These are phyloP conservation scores for Colletotrichum sp. DNA, from an alignment of 2,329 filamentous ascomycete genomes.

Conservation along the genomic window DNA sequence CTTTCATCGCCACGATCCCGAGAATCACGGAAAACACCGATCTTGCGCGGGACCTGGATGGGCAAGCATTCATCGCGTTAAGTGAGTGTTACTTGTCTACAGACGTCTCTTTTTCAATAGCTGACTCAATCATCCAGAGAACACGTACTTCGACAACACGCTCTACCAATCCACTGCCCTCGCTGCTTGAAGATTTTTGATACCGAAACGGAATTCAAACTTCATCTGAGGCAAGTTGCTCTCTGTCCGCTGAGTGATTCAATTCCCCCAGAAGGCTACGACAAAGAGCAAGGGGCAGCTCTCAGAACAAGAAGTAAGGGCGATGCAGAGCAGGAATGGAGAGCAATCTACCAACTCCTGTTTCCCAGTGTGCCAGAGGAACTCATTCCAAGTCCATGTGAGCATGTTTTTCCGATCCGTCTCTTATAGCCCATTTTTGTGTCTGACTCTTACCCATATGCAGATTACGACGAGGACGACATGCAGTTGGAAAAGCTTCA, in stretches of 20 bases:
- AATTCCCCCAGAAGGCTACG: background rate
- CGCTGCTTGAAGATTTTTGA: background rate
- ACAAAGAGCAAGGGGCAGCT: background rate
- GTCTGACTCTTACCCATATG: no score
- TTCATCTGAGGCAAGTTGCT: no score
- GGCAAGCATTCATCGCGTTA: background rate
- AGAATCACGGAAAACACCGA: no score
- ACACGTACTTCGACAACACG: background rate
- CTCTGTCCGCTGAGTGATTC: background rate
- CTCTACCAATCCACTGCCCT: background rate
- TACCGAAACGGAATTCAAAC: accelerated
- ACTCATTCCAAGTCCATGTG: background rate
- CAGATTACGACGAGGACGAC: background rate
- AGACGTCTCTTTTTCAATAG: no score
- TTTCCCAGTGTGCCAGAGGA: background rate
- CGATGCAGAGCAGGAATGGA: accelerated
- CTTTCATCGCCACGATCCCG: no score
- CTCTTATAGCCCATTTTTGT: no score
- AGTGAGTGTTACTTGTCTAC: background rate
- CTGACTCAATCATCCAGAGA: no score
- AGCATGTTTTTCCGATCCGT: background rate
- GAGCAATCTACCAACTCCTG: accelerated
- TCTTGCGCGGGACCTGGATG: background rate
- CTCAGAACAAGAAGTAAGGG: background rate
- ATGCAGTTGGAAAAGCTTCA: background rate